Base-by-base conservation (phyloP, 108 stramenopile genomes). In the Parmales sp. region DNA sequence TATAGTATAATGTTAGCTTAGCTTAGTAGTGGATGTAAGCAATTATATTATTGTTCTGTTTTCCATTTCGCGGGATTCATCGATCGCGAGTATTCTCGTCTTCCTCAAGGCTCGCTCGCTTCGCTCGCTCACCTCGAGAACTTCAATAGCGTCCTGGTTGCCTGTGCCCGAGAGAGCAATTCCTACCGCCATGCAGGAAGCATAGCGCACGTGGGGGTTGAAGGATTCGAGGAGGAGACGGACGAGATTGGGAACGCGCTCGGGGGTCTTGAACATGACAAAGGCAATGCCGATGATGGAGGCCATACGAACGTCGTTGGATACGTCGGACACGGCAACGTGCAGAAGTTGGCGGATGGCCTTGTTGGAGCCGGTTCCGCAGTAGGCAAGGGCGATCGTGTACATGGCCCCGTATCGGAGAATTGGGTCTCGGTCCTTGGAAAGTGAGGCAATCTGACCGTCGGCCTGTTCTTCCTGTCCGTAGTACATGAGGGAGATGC, bases 161-260 rank as follows among this genome's bases (percentile, higher is more conserved):
- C 91, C 98, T 8, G 95, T 89, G 20, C 94, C 96, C 2, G 97
- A 91, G 90, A 95, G 94, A 51, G 96, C 93, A 70, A 99, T 95
- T 20, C 96, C 98, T 3, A 98, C 91, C 6, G 98, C 97, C 89
- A 99, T 91, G 70, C 96, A 97, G 74, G 94, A 92, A 20, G 96
- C 98, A 74, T 97, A 99, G 46, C 98, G 88, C 38, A 99, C 96
- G 76, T 99, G 96, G 19, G 98, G 94, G 77, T 99, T 99, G 88
- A 96, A 99, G 73, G 85, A 87, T 73, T 98, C 98, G n/a, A 96
- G 76, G 16, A 98, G 78, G 18, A 99, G 86, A 48, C 89, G 82
- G 64, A 98, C 92, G 8, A 96, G 74, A 51, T 87, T 77, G 1
- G 93, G 93, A 43, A 99, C 92, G 31, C 91, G 90, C 71, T 95